These are phyloP conservation scores for Leccinum pellstonianum DNA, from an alignment of 768 basidiomycete genomes.

Conservation along the genomic window DNA sequence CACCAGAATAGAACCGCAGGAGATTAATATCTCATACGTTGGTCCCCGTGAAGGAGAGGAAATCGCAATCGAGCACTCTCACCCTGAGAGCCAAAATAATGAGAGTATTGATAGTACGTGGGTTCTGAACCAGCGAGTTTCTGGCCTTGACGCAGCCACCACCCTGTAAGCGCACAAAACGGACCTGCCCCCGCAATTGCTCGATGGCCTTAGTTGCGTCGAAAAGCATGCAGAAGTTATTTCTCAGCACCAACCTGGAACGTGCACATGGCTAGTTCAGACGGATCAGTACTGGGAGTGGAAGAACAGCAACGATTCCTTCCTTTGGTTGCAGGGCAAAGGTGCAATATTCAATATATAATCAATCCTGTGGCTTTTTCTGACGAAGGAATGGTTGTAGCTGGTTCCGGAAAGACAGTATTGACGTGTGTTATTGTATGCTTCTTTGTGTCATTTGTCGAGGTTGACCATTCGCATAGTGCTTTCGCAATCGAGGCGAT, in stretches of 20 bases:
- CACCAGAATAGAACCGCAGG: background rate
- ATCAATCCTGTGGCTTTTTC: background rate
- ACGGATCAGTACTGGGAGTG: conserved; percentile 2
- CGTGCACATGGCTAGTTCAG: conserved; percentile 7
- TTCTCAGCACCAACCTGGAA: background rate
- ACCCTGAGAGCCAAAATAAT: background rate
- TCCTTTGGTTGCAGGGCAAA: conserved; percentile 13
- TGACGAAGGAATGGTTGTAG: conserved; percentile 1
- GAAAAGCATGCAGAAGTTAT: background rate
- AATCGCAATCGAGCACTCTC: background rate
- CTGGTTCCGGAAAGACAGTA: conserved; percentile 19
- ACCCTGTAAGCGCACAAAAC: background rate
- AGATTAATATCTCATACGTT: background rate
- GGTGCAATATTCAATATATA: background rate
- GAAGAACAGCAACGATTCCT: background rate
- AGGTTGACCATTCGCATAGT: background rate
- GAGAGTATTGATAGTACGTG: background rate
- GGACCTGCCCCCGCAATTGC: background rate
- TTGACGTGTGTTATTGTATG: conserved; percentile 5
- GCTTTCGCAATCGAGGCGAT: background rate
- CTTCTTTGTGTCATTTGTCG: too few relatives aligned
- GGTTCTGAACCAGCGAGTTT: background rate
- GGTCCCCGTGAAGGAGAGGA: background rate
- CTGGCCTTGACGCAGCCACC: background rate
- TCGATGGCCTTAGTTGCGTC: background rate